Evolutionary conservation across 2,329 filamentous ascomycete species (phyloP), one percentile per base, ranked within the genome.

Genomic region (Dactylellina sp.): DNA sequence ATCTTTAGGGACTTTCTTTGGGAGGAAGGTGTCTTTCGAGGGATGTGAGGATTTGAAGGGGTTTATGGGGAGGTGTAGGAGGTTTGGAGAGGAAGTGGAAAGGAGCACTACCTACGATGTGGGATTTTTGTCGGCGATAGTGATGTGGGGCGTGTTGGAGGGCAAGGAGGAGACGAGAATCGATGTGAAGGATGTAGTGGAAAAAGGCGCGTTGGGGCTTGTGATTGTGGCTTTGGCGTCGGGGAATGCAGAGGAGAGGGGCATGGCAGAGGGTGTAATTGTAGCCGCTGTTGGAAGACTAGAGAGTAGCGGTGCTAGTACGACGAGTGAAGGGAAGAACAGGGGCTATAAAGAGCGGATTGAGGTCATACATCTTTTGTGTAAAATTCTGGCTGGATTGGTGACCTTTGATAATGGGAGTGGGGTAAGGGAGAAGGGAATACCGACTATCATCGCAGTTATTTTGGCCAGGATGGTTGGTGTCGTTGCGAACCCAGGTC

Each of bases 321-420:
- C 28, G 28, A 9, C 5, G 28, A 32, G 28, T 7, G 55, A 35
- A 9, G 42, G 40, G n/a, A 70, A 49, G 49, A 14, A 22, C 4
- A 56, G 66, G 44, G 68, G 68, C 7, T 77, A 77, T 22, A 76
- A 76, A 37, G 75, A 76, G 18, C 75, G 74, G 32, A 75, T 64
- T 14, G 77, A 79, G 42, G 47, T 79, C 5, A 47, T 65, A 37
- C 77, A 78, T 24, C 24, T 78, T 3, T 55, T 78, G 16, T 76
- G 75, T 25, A 71, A 76, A 22, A 25, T 79, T 25, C 63, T 78
- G 2, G 77, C 71, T 1, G 78, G 76, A 2, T 22, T 78, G 2
- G 25, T 18, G 16, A 46, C 44, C 32, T 64, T 62, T 3, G 61
- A 57, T 20, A 22, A 49, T 12, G 49, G 39, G 12, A 24, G 39